These are phyloP conservation scores for Skeletonema marinoi DNA, from an alignment of 108 stramenopile genomes.

Conservation along the genomic window DNA sequence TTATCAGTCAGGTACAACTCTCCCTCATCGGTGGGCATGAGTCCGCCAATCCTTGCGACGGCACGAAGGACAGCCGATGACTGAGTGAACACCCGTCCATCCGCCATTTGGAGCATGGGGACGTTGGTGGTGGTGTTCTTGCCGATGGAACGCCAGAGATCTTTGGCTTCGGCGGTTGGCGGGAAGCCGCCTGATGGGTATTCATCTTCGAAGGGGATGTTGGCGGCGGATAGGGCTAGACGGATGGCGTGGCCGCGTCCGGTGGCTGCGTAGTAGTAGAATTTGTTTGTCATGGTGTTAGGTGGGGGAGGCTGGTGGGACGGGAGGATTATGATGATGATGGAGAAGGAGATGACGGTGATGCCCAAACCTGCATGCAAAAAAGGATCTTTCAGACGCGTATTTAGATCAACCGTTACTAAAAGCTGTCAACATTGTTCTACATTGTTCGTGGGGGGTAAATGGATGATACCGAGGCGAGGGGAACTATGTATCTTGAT, in stretches of 20 bases:
- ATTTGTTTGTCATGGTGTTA: slow-evolving; percentile 18
- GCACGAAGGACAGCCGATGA: slow-evolving; percentile 37
- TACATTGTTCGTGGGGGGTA: no score
- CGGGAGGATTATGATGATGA: no score
- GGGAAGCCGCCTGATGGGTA: slow-evolving; percentile 17
- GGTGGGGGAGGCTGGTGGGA: no score
- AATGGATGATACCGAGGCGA: no score
- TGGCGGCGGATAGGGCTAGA: slow-evolving; percentile 24
- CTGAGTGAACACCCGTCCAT: slow-evolving; percentile 41
- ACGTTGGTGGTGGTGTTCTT: slow-evolving; percentile 38
- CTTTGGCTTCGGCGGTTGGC: slow-evolving; percentile 19
- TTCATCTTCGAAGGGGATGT: slow-evolving; percentile 25
- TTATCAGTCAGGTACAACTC: slow-evolving; percentile 32
- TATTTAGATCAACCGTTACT: no score
- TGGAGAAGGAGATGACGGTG: no score
- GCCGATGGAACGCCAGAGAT: slow-evolving; percentile 21
- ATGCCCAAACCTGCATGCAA: no score
- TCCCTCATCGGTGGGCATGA: slow-evolving; percentile 14
- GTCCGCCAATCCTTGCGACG: slow-evolving; percentile 30
- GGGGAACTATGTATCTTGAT: no score
- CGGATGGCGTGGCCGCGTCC: slow-evolving; percentile 38
- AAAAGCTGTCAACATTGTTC: no score
- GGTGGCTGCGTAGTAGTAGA: slow-evolving; percentile 31
- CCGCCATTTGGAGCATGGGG: slow-evolving; percentile 22
- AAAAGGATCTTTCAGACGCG: no score